phyloP scores from a whole-genome alignment of 352 stramenopile species.

The Phytopythium chamaehyphon region DNA sequence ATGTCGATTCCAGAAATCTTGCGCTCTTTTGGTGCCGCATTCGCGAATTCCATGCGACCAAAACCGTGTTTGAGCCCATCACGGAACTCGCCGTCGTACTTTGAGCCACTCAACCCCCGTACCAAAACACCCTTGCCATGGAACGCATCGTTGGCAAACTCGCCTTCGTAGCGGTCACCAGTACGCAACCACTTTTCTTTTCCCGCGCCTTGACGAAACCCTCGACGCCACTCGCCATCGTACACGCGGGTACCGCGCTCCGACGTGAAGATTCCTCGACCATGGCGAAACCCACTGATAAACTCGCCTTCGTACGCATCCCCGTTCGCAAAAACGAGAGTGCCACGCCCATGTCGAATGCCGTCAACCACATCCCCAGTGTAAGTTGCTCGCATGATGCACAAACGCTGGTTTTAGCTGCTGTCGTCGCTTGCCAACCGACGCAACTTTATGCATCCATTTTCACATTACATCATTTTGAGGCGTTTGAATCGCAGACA shows the following conservation, averaged over 20 bases:
- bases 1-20: conserved; percentile 3
- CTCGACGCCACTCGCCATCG: conserved; percentile 57
- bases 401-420: background rate
- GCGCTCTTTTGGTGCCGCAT: background rate
- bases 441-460: too few species aligned
- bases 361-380: conserved; percentile 48
- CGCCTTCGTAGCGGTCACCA: conserved; percentile 61
- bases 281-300: conserved; percentile 48
- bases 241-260: conserved; percentile 43
- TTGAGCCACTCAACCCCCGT: conserved; percentile 29
- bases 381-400: conserved; percentile 44
- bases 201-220: conserved; percentile 43
- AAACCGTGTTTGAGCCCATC: conserved; percentile 45
- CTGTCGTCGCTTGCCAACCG: too few species aligned
- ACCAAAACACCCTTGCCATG: conserved; percentile 51
- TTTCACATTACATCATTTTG: too few species aligned
- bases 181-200: conserved; percentile 52
- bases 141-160: conserved; percentile 50
- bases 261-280: conserved; percentile 48
- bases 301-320: conserved; percentile 72
- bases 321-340: conserved; percentile 56
- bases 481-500: too few species aligned
- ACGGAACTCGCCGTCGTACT: conserved; percentile 61
- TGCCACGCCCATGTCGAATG: conserved; percentile 47
- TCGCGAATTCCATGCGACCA: conserved; percentile 60